These are phyloP conservation scores for Vickermania ingenoplastis DNA, from an alignment of 208 protist genomes.

Conservation along the genomic window DNA sequence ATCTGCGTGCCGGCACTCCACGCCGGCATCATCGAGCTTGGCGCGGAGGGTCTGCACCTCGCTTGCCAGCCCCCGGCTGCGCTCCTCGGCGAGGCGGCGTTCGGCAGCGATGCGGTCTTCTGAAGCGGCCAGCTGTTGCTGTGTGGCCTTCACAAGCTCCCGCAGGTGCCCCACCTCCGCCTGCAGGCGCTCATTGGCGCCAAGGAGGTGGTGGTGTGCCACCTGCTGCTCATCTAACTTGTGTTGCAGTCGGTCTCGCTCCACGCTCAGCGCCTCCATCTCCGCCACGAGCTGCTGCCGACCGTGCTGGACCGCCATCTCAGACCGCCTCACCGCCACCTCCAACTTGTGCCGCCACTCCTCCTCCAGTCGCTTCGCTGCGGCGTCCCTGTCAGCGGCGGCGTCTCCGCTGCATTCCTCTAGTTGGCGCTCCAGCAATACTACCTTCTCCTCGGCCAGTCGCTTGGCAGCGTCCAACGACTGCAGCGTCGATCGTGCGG, in stretches of 20 bases:
- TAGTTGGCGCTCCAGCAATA: too few relatives aligned
- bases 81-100: conserved; percentile 3
- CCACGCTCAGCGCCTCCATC: conserved; percentile 18
- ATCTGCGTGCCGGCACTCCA: conserved; percentile 33
- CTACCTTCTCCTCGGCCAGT: too few relatives aligned
- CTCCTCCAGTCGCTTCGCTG: background rate
- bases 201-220: conserved; percentile 10
- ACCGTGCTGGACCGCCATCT: background rate
- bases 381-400: too few relatives aligned
- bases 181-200: conserved; percentile 19
- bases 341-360: background rate
- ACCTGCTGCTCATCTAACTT: conserved; percentile 9
- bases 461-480: too few relatives aligned
- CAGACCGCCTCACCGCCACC: background rate
- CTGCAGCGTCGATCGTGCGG: too few relatives aligned
- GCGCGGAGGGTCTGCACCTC: conserved; percentile 8
- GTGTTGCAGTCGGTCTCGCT: background rate
- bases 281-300: conserved; percentile 5
- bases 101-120: conserved; percentile 12
- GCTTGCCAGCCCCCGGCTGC: background rate
- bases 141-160: conserved; percentile 14
- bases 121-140: conserved; percentile 13
- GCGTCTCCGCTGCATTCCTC: too few relatives aligned
- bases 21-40: conserved; percentile 25
- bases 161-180: conserved; percentile 22